phyloP scores from a whole-genome alignment of 73 alveolate species.

The Paramecium tetraurelia region DNA sequence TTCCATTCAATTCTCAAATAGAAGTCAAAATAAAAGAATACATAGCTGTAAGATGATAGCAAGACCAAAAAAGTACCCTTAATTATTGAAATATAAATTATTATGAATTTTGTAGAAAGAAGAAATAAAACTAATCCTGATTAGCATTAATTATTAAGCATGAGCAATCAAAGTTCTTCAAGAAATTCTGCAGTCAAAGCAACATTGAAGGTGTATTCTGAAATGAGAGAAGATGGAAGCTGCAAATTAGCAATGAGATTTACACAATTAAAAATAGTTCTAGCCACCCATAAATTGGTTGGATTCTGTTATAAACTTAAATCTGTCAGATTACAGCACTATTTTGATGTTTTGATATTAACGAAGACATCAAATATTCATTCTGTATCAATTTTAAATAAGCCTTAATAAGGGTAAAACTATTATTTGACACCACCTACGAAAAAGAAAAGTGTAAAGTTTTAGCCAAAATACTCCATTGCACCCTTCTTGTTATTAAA shows the following conservation, averaged over 20 bases:
- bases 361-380: not conserved
- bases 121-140: conserved; percentile 5
- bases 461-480: not conserved
- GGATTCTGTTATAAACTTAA: not conserved
- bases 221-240: not conserved
- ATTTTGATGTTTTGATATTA: not conserved
- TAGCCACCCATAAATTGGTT: not conserved
- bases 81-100: not conserved
- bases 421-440: not conserved
- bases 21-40: not conserved
- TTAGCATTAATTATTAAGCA: not conserved
- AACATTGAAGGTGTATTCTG: not conserved
- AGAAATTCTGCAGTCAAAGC: conserved; percentile 4
- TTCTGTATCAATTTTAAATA: not conserved
- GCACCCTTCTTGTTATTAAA: not conserved
- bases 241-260: conserved; percentile 15
- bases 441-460: not conserved
- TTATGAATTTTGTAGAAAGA: not conserved
- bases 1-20: not conserved
- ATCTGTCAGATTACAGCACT: not conserved
- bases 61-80: not conserved
- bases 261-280: not conserved
- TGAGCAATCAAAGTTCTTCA: not conserved
- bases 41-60: conserved; percentile 19
- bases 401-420: not conserved